phyloP scores from a whole-genome alignment of 1,139 yeast species.

The Taiozyma sp. region DNA sequence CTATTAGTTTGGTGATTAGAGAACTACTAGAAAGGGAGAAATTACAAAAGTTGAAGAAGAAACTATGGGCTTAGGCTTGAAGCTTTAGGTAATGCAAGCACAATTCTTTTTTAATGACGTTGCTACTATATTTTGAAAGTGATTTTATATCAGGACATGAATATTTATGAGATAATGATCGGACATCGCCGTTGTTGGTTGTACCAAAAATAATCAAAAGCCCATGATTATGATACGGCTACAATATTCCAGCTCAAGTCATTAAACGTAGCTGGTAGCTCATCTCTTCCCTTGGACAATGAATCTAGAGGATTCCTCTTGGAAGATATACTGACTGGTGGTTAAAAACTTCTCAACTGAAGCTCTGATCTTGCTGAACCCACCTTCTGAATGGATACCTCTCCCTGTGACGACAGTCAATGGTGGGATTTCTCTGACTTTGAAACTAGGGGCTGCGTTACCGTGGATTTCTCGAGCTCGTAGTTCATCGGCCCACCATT shows the following conservation, averaged over 20 bases:
- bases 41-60: conserved; percentile 23
- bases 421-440: conserved; percentile 30
- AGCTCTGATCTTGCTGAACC: conserved; percentile 36
- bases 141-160: background rate
- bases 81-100: background rate
- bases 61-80: background rate
- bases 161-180: background rate
- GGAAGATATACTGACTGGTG: conserved; percentile 30
- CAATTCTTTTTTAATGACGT: background rate
- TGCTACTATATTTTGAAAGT: no score
- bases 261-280: no score
- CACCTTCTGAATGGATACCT: conserved; percentile 51
- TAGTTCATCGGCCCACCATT: conserved; percentile 51
- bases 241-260: no score
- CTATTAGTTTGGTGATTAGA: conserved; percentile 48
- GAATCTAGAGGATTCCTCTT: conserved; percentile 26
- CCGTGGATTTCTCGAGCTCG: conserved; percentile 36
- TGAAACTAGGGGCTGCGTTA: conserved; percentile 17
- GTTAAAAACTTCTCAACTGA: conserved; percentile 32
- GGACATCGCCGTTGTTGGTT: background rate
- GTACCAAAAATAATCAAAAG: background rate
- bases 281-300: background rate
- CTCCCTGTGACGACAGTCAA: conserved; percentile 47
- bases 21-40: conserved; percentile 48
- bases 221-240: no score